A percentile compares a stretch with the other conserved stretches of the same genome.
Conservation (phyloP, 345 rosid species). For the Gossypioides kirkii region DNA sequence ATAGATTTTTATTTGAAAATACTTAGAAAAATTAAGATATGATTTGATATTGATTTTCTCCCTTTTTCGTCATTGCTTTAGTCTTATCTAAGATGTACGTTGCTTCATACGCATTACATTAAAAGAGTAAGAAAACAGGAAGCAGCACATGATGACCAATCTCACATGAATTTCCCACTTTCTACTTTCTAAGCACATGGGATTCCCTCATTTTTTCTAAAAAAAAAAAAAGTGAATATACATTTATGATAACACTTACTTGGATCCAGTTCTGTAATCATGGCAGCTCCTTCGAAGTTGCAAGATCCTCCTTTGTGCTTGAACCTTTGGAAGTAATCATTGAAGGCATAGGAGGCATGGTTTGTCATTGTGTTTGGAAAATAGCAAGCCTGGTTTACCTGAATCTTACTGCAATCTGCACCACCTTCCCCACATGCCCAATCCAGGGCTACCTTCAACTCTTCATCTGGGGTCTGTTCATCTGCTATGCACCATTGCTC, state of each 20-base stretch:
- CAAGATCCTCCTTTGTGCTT: constrained; percentile 68
- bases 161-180: constrained; percentile 6
- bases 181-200: constrained; percentile 19
- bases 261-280: constrained; percentile 1
- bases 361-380: constrained; percentile 54
- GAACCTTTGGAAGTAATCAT: constrained; percentile 60
- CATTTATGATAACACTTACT: constrained; percentile 1
- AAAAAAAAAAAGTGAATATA: not conserved
- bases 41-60: too few species aligned
- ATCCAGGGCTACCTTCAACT: constrained; percentile 57
- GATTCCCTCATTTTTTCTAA: not conserved
- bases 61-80: not conserved
- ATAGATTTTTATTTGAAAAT: too few species aligned
- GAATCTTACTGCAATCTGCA: constrained; percentile 61
- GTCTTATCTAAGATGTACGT: not conserved
- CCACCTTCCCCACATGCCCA: constrained; percentile 72
- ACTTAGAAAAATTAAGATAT: too few species aligned
- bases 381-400: constrained; percentile 52
- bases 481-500: constrained; percentile 87
- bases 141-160: not conserved
- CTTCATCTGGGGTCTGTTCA: constrained; percentile 61
- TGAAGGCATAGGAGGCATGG: constrained; percentile 79
- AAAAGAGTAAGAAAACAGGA: not conserved
- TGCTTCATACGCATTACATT: not conserved
- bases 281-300: constrained; percentile 57